Evolutionary conservation across 257 asterid genomes (phyloP), one percentile per base, ranked within the genome.

Genomic region (Verbascum thapsus): DNA sequence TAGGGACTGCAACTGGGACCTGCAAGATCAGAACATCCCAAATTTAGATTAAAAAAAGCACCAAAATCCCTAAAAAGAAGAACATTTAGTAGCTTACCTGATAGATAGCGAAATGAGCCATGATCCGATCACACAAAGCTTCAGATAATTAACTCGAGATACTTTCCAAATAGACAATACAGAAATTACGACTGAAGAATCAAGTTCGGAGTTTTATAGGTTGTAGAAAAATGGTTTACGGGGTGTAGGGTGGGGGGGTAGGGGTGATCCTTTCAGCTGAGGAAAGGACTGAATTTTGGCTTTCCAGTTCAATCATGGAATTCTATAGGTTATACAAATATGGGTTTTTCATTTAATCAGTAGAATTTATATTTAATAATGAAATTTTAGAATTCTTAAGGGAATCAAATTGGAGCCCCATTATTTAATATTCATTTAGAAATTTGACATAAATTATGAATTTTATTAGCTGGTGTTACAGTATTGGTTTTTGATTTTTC

Each of bases 71-170:
- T 8, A 54, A 35, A 35, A 30, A 40, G 6, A 10, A 8, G 47
- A 10, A 58, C 56, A 11, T 16, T 37, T 0, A 19, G 53, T 43
- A 17, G 53, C 3, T 10, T 52, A 81, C 91, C 75, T 75, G 91
- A 66, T 70, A 60, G 48, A 81, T 48, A 61, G 68, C 76, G 2
- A 81, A 84, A 71, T 77, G 80, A 75, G 91, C 86, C 91, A 84
- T 81, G 88, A 79, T 75, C 64, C 57, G 75, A 63, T 68, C 76
- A 66, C 66, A 66, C 38, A 48, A 45, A 58, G 63, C 56, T 62
- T 62, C 68, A 12, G 19, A 17, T 15, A 48, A 10, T 15, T 8
- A 13, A 23, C 38, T 16, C 6, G 10, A 61, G 67, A 61, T 44
- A 47, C 47, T 48, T 13, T 5, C 9, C 67, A 62, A 22, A 26